Percentiles rank a stretch among this genome's conserved stretches.
Conservation (phyloP, 2,329 filamentous ascomycete genomes). For the Fusarium napiforme region DNA sequence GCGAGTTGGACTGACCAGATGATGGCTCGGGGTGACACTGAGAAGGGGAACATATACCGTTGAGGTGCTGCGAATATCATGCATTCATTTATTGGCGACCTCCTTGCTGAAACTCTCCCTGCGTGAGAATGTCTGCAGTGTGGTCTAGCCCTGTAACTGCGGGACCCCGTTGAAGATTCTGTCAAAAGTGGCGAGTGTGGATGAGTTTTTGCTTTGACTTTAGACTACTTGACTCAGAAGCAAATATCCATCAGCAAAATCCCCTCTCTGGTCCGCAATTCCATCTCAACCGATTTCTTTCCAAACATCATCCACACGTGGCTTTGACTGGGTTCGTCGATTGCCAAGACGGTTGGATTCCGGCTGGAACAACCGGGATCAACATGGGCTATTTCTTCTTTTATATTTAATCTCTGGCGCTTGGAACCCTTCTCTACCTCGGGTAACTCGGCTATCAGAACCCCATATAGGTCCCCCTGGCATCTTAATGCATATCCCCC, state of each 20-base stretch:
- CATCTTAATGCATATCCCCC: not conserved
- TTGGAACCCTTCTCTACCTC: not conserved
- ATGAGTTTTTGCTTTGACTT: not conserved
- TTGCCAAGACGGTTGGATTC: not conserved
- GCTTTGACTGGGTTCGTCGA: not conserved
- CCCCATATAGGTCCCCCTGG: not conserved
- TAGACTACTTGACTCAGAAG: not conserved
- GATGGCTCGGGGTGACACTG: not conserved
- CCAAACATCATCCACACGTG: not conserved
- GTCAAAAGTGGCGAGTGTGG: not conserved
- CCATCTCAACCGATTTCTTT: not conserved
- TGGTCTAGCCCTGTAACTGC: not conserved
- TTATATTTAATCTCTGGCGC: slow-evolving; percentile 14
- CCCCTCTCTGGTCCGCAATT: not conserved
- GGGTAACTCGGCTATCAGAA: not conserved
- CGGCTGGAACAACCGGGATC: not conserved
- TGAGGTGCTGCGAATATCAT: not conserved
- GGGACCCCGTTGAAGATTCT: not conserved
- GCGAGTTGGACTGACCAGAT: not conserved
- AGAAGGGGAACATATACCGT: not conserved
- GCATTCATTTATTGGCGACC: not conserved
- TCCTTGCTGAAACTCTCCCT: not conserved
- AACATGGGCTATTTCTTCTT: not conserved
- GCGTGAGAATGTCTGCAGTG: not conserved
- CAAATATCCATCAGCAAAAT: not conserved